Conservation (phyloP, 1,284 basidiomycete genomes). For the Austroboletus rostrupii region DNA sequence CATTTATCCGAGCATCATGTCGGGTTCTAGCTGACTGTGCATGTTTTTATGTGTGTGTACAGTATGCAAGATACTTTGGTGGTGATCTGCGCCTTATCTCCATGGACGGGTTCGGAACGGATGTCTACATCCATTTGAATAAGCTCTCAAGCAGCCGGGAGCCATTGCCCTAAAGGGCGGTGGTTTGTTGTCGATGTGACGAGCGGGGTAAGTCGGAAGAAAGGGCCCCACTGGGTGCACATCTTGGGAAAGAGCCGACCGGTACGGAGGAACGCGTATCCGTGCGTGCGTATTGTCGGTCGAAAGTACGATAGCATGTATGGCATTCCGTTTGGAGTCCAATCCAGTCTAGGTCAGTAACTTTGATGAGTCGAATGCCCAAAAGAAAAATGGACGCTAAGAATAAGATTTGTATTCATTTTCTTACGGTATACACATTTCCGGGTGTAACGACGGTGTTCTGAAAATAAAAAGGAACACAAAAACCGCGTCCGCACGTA, state of each 20-base stretch:
- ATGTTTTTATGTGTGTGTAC: slow-evolving; percentile 8
- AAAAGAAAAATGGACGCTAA: slow-evolving; percentile 1
- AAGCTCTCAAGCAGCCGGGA: slow-evolving; percentile 79
- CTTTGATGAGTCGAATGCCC: not conserved
- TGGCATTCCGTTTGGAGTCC: not conserved
- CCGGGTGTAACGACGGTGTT: too few relatives aligned
- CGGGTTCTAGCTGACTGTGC: slow-evolving; percentile 6
- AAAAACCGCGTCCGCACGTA: not conserved
- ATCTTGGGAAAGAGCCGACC: not conserved
- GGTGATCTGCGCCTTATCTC: slow-evolving; percentile 95
- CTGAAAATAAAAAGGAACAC: not conserved
- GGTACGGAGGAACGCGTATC: not conserved
- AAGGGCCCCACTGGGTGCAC: not conserved
- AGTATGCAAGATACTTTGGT: slow-evolving; percentile 96
- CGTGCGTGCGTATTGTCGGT: not conserved
- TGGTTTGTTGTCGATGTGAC: not conserved
- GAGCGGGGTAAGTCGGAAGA: not conserved
- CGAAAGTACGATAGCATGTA: not conserved
- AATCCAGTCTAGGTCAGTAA: not conserved
- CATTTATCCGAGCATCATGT: slow-evolving; percentile 7
- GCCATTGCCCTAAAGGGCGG: slow-evolving; percentile 51
- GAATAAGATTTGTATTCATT: not conserved
- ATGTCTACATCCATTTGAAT: slow-evolving; percentile 89
- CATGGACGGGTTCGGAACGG: slow-evolving; percentile 96
- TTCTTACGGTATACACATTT: too few relatives aligned